phyloP scores from a whole-genome alignment of 768 basidiomycete genomes.

The Suillus tomentosus region DNA sequence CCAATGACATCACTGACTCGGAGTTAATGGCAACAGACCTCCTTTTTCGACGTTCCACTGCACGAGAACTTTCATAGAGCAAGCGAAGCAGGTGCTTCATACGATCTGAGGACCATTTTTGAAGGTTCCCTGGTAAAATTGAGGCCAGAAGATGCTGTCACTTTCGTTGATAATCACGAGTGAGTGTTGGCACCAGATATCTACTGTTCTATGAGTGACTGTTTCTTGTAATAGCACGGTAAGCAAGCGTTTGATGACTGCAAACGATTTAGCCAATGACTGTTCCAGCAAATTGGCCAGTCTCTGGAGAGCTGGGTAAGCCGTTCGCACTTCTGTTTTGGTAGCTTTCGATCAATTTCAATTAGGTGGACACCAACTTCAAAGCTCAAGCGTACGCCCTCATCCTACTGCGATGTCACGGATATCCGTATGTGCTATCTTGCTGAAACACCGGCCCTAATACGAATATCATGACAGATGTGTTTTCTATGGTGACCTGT shows the following conservation, averaged over 20 bases:
- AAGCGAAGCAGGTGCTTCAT: conserved; percentile 63
- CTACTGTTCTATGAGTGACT: not conserved
- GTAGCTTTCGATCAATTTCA: not conserved
- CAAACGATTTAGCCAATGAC: conserved; percentile 6
- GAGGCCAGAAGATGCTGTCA: conserved; percentile 81
- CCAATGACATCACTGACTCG: conserved; percentile 7
- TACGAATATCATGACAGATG: conserved; percentile 48
- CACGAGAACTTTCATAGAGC: conserved; percentile 84
- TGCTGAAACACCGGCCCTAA: conserved; percentile 4
- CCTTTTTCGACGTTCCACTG: conserved; percentile 91
- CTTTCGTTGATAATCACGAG: conserved; percentile 92
- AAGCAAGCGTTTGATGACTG: conserved; percentile 21
- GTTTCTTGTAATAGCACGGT: conserved; percentile 55
- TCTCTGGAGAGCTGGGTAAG: conserved; percentile 82
- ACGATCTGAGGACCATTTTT: conserved; percentile 77
- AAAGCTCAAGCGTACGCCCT: conserved; percentile 83
- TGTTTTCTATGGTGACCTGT: conserved; percentile 86
- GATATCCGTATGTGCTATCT: conserved; percentile 64
- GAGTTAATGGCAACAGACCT: conserved; percentile 48
- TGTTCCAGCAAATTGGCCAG: conserved; percentile 63
- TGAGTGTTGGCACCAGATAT: conserved; percentile 37
- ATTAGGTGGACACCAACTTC: conserved; percentile 67
- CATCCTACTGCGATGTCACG: conserved; percentile 67
- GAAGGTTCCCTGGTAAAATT: conserved; percentile 65
- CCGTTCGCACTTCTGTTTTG: conserved; percentile 9